Conservation (phyloP, 2,329 filamentous ascomycete species). For the Colletotrichum cereale region DNA sequence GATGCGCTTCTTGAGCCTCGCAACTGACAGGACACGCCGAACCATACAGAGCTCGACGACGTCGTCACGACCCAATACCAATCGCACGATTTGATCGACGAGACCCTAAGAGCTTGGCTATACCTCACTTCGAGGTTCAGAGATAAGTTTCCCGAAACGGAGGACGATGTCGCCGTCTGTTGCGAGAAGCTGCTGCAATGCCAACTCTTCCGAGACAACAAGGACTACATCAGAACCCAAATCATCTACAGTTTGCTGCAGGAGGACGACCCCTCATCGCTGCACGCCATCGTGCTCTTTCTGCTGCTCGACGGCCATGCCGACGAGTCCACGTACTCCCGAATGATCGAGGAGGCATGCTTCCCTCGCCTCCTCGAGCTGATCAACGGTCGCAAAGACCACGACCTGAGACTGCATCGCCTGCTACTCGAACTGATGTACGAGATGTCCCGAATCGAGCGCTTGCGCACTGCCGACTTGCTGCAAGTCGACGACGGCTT, state of each 20-base stretch:
- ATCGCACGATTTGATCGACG: slow-evolving; percentile 77
- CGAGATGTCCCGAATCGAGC: slow-evolving; percentile 95
- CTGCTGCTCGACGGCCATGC: slow-evolving; percentile 87
- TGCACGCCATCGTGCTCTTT: slow-evolving; percentile 86
- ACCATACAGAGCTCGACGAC: slow-evolving; percentile 59
- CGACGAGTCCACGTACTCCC: slow-evolving; percentile 82
- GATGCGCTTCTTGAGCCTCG: not conserved
- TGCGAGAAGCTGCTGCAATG: slow-evolving; percentile 83
- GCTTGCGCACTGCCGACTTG: slow-evolving; percentile 81
- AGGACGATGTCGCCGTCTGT: slow-evolving; percentile 85
- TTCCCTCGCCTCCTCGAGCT: slow-evolving; percentile 88
- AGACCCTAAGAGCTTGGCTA: slow-evolving; percentile 87
- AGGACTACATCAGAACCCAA: slow-evolving; percentile 90
- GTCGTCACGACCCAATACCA: slow-evolving; percentile 62
- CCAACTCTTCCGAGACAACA: slow-evolving; percentile 78
- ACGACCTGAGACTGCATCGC: slow-evolving; percentile 80
- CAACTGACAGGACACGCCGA: slow-evolving; percentile 17
- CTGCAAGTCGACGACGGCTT: slow-evolving; percentile 84
- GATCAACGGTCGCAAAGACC: slow-evolving; percentile 74
- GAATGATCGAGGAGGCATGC: slow-evolving; percentile 88
- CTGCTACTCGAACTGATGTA: slow-evolving; percentile 90
- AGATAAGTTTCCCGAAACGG: slow-evolving; percentile 79
- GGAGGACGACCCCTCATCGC: slow-evolving; percentile 85
- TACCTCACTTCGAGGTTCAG: slow-evolving; percentile 81
- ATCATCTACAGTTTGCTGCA: slow-evolving; percentile 91